phyloP scores from a whole-genome alignment of 2,329 filamentous ascomycete species.

The Penicillium sp. region DNA sequence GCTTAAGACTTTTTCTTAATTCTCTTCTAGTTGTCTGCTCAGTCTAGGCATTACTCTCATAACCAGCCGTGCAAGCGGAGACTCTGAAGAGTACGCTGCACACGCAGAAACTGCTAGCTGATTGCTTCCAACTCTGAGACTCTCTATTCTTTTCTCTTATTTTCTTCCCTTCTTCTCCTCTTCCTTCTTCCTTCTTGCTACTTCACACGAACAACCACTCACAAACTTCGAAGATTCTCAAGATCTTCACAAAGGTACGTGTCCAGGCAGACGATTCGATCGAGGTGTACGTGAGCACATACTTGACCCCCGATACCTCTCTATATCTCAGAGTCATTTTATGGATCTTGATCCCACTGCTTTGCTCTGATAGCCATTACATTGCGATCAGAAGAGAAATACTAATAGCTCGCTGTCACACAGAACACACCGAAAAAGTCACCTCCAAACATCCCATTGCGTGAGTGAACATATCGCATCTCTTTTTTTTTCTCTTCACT shows the following conservation, averaged over 20 bases:
- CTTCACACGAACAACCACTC: background rate
- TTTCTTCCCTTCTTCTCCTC: background rate
- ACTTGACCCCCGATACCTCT: too few species aligned
- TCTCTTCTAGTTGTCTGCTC: background rate
- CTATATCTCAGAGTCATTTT: background rate
- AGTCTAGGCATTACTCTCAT: background rate
- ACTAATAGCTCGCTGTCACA: background rate
- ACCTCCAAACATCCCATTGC: background rate
- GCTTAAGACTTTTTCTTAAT: background rate
- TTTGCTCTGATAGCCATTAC: background rate
- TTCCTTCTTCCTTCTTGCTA: slow-evolving; percentile 7
- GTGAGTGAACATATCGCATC: background rate
- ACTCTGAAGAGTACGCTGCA: background rate
- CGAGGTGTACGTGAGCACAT: background rate
- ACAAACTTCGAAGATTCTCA: background rate
- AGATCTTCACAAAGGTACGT: slow-evolving; percentile 2
- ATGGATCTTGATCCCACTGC: background rate
- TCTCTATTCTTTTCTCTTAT: background rate
- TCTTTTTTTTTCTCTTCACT: background rate
- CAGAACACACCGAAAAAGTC: background rate
- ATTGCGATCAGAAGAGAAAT: background rate
- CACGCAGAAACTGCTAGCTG: background rate
- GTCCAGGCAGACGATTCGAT: background rate
- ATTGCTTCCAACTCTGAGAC: background rate
- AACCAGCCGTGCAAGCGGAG: background rate